Evolutionary conservation across 306 rosid genomes (phyloP), one percentile per base, ranked within the genome.

Genomic region (Gastrolobium bilobum): DNA sequence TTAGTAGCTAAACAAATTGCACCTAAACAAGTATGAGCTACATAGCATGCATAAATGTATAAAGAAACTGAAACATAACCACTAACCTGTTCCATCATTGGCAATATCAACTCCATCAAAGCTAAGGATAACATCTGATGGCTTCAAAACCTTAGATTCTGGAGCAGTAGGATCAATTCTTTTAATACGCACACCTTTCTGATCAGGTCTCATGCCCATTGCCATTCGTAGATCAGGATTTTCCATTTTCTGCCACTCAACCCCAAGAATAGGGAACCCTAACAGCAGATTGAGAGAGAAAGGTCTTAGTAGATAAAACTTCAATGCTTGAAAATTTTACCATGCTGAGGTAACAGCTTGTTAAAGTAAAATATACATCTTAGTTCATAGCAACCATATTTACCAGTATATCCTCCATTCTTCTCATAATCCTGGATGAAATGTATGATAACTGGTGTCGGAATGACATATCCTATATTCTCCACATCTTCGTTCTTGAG

Each of bases 171-270:
- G 98, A 76, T 96, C 99, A 73, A 96, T 86, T 86, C 97, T 89
- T 89, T 93, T 91, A 31, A 93, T 89, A 37, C 98, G 98, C 59
- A 96, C 99, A 79, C 99, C 99, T 82, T 96, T 96, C 79, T 96
- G 97, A 80, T 96, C 89, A 76, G 91, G 76, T 83, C 43, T 86
- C 99, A 96, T 90, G 62, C 97, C 97, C 88, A 82, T 85, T 66
- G 97, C 79, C 81, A 48, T 79, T 47, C 98, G 87, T 71, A 96
- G 87, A 84, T 96, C 98, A 71, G 98, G 99, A 86, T 96, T 96
- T 89, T 93, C 98, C 97, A 93, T 93, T 81, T 96, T 96, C 90
- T 96, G 99, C 97, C 99, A 96, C 90, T 96, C 98, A 76, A 96
- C 85, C 66, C 96, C 94, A 61, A 96, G 99, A 82, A 91, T 86